Percentiles rank a stretch among this genome's conserved stretches.
These are phyloP conservation scores for Apocynum venetum DNA, from an alignment of 257 asterid genomes.

Conservation along the genomic window DNA sequence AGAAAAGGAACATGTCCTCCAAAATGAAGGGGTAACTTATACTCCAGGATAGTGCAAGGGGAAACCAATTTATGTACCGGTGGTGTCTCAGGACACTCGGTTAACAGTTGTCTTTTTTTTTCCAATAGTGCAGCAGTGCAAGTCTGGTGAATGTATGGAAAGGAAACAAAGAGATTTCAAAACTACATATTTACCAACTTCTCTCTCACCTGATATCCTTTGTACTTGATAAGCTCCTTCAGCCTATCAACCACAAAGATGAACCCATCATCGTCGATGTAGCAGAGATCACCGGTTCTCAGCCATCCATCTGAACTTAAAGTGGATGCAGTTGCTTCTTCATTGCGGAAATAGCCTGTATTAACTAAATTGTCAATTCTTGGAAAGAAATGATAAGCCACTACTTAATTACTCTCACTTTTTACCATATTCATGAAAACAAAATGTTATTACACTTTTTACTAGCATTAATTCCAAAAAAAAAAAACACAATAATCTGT, in stretches of 20 bases:
- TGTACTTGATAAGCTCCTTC: conserved; percentile 96
- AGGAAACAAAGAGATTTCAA: background rate
- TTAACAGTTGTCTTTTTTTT: too few species aligned
- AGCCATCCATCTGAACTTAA: conserved; percentile 82
- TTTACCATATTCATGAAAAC: too few species aligned
- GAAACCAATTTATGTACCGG: background rate
- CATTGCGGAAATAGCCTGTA: conserved; percentile 84
- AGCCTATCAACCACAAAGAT: conserved; percentile 84
- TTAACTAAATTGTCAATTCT: too few species aligned
- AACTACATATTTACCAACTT: background rate
- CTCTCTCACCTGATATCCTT: conserved; percentile 76
- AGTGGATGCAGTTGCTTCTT: conserved; percentile 83
- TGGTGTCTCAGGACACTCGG: background rate
- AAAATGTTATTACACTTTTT: too few species aligned
- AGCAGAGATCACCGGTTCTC: conserved; percentile 93
- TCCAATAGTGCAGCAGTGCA: too few species aligned
- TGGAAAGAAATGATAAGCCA: too few species aligned
- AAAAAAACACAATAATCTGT: too few species aligned
- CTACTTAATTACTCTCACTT: too few species aligned
- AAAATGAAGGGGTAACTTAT: too few species aligned
- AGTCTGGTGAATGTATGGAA: background rate
- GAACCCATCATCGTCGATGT: conserved; percentile 83
- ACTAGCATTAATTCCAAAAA: too few species aligned
- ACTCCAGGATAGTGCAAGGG: background rate
- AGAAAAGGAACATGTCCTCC: too few species aligned